These are phyloP conservation scores for Mortierella sp. DNA, from an alignment of 371 early-diverging fungal genomes.

Conservation along the genomic window DNA sequence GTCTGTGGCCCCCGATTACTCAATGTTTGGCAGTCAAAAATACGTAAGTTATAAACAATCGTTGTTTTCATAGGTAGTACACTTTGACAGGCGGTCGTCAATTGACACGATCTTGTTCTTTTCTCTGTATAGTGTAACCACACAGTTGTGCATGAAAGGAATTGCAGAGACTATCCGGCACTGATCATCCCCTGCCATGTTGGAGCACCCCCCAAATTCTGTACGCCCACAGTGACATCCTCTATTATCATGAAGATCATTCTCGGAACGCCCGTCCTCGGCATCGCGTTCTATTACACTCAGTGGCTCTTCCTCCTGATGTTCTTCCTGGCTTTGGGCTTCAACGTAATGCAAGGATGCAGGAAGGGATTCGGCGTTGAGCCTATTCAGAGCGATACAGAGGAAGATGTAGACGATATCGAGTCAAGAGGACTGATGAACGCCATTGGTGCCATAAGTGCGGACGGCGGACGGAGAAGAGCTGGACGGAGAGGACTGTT, in stretches of 20 bases:
- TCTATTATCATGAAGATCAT: slow-evolving; percentile 65
- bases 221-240: slow-evolving; percentile 74
- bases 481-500: slow-evolving; percentile 44
- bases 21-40: slow-evolving; percentile 79
- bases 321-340: slow-evolving; percentile 63
- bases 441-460: slow-evolving; percentile 39
- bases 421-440: slow-evolving; percentile 43
- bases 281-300: slow-evolving; percentile 67
- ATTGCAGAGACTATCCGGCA: slow-evolving; percentile 66
- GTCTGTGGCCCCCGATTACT: slow-evolving; percentile 76
- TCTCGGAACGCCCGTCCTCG: slow-evolving; percentile 68
- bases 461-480: slow-evolving; percentile 36
- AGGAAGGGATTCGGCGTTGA: slow-evolving; percentile 50
- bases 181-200: slow-evolving; percentile 71
- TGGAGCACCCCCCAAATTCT: slow-evolving; percentile 67
- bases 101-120: background rate
- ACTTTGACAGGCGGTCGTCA: background rate
- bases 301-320: slow-evolving; percentile 70
- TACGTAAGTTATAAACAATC: slow-evolving; percentile 64
- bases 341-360: slow-evolving; percentile 55
- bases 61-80: background rate
- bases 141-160: slow-evolving; percentile 57
- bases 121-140: slow-evolving; percentile 67
- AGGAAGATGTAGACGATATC: slow-evolving; percentile 49
- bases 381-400: slow-evolving; percentile 30